Percentiles rank a stretch among this genome's conserved stretches.
phyloP scores from a whole-genome alignment of 176 grass and related monocot genomes.

The Panicum miliaceum region DNA sequence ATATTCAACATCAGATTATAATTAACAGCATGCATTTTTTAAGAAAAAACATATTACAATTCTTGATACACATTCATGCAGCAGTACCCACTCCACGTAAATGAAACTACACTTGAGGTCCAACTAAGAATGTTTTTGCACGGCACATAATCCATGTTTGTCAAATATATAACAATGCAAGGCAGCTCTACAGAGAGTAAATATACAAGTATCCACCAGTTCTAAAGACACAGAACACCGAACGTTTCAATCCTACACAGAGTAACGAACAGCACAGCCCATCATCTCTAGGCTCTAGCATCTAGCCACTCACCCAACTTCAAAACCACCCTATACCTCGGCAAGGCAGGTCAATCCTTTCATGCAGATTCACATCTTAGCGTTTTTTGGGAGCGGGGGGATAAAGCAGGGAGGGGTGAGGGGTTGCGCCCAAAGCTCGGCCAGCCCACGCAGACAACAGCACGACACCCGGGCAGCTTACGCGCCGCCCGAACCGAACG shows the following conservation, averaged over 20 bases:
- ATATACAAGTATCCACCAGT: neutral
- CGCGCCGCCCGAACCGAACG: slow-evolving; percentile 6
- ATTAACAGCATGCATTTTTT: neutral
- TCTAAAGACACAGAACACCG: neutral
- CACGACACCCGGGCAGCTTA: neutral
- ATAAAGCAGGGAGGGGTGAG: neutral
- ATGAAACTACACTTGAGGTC: neutral
- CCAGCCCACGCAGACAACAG: neutral
- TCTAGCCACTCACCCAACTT: neutral
- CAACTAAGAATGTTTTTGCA: neutral
- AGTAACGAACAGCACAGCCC: neutral
- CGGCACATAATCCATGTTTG: neutral
- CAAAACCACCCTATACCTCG: neutral
- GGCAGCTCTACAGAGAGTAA: neutral
- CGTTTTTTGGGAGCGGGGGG: neutral
- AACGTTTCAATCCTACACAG: neutral
- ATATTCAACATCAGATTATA: neutral
- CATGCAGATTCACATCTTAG: slow-evolving; percentile 5
- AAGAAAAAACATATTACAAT: neutral
- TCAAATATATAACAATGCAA: neutral
- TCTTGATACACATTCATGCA: slow-evolving; percentile 2
- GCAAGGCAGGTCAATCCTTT: neutral
- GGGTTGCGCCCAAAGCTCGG: neutral
- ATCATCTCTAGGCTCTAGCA: neutral
- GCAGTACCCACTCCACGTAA: neutral